phyloP scores from a whole-genome alignment of 1,284 basidiomycete genomes.

The Fomitopsis betulina region DNA sequence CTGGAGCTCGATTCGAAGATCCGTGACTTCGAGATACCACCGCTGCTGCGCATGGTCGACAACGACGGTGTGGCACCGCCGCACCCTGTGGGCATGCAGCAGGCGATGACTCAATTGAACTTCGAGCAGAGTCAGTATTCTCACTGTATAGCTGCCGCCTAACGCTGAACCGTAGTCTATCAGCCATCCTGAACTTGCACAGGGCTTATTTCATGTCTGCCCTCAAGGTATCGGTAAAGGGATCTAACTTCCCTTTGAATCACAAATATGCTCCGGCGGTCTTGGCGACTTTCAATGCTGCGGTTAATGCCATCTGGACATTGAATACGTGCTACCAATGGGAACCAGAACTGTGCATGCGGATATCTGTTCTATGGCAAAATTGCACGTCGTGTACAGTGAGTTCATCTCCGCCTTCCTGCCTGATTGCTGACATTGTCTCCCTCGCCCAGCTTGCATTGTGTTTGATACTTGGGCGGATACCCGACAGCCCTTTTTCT shows the following conservation, averaged over 20 bases:
- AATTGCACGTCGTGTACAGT: conserved; percentile 62
- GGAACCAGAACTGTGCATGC: conserved; percentile 45
- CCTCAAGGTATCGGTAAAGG: conserved; percentile 51
- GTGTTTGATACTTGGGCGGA: conserved; percentile 61
- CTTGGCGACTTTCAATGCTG: conserved; percentile 55
- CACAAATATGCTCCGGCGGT: conserved; percentile 56
- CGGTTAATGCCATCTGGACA: conserved; percentile 52
- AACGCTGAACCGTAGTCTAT: not conserved
- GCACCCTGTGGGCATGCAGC: conserved; percentile 23
- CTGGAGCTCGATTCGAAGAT: conserved; percentile 24
- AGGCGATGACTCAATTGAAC: conserved; percentile 32
- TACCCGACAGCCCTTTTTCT: conserved; percentile 54
- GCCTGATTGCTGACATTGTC: not conserved
- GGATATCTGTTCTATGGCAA: conserved; percentile 63
- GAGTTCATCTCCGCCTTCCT: conserved; percentile 13
- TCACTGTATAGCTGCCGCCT: not conserved
- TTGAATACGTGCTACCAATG: conserved; percentile 49
- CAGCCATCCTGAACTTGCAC: conserved; percentile 67
- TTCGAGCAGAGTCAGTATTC: conserved; percentile 52
- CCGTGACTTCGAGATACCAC: conserved; percentile 25
- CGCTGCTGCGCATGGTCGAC: conserved; percentile 20
- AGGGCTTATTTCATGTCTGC: conserved; percentile 68
- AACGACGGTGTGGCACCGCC: conserved; percentile 15
- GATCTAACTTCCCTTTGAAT: conserved; percentile 45
- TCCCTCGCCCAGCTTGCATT: conserved; percentile 48